phyloP scores from a whole-genome alignment of 108 stramenopile genomes.

The Pseudonitzschia multiseries region DNA sequence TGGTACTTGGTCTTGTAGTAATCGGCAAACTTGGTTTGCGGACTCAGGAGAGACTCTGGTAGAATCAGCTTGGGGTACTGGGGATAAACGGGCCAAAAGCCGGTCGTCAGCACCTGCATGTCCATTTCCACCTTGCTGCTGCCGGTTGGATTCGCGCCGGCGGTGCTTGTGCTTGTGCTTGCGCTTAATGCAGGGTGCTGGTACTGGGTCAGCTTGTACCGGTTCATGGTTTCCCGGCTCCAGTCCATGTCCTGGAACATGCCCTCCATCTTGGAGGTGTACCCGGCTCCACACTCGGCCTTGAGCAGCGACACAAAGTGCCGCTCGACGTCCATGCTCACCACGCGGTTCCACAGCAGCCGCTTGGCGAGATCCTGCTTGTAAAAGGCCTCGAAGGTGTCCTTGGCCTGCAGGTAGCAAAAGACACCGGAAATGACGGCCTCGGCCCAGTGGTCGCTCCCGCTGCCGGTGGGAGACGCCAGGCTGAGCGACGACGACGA shows the following conservation, averaged over 20 bases:
- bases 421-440: slow-evolving; percentile 79
- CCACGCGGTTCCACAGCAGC: slow-evolving; percentile 84
- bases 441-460: slow-evolving; percentile 36
- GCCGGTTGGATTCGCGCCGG: neutral
- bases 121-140: slow-evolving; percentile 68
- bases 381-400: slow-evolving; percentile 98
- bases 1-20: slow-evolving; percentile 93
- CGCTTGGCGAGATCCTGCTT: slow-evolving; percentile 94
- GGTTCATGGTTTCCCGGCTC: slow-evolving; percentile 84
- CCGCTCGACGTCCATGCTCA: slow-evolving; percentile 88
- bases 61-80: slow-evolving; percentile 65
- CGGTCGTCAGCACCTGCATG: slow-evolving; percentile 91
- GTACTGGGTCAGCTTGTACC: slow-evolving; percentile 65
- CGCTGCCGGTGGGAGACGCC: neutral
- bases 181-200: neutral
- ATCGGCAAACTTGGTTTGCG: slow-evolving; percentile 57
- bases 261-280: slow-evolving; percentile 99
- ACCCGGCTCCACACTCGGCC: slow-evolving; percentile 96
- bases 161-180: no score
- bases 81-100: slow-evolving; percentile 97
- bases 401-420: slow-evolving; percentile 88
- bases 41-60: slow-evolving; percentile 55
- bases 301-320: slow-evolving; percentile 92
- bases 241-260: slow-evolving; percentile 99
- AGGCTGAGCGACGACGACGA: neutral